Conservation (phyloP, 2,329 filamentous ascomycete genomes). For the Aphanocladium album region DNA sequence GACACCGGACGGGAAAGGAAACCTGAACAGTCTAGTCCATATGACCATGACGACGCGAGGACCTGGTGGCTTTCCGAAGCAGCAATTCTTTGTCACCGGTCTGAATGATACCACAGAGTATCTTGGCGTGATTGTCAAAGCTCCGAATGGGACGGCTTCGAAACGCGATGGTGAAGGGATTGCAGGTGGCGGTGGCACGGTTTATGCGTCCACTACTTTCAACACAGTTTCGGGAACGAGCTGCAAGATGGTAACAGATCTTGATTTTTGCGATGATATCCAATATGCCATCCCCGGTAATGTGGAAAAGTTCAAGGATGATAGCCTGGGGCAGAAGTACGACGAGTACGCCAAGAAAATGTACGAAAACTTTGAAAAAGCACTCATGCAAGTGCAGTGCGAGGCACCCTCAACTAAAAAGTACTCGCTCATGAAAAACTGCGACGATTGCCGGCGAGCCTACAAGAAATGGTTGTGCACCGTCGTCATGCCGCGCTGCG, state of each 20-base stretch:
- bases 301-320: slow-evolving; percentile 54
- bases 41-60: slow-evolving; percentile 67
- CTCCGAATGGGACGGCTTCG: slow-evolving; percentile 42
- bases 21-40: slow-evolving; percentile 41
- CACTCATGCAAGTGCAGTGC: slow-evolving; percentile 79
- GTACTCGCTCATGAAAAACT: slow-evolving; percentile 77
- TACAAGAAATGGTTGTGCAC: slow-evolving; percentile 97
- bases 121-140: slow-evolving; percentile 65
- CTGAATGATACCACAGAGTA: slow-evolving; percentile 71
- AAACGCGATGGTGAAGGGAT: slow-evolving; percentile 31
- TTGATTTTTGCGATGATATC: slow-evolving; percentile 83
- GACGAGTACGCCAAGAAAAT: slow-evolving; percentile 66
- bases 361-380: slow-evolving; percentile 75
- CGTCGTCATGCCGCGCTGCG: slow-evolving; percentile 86
- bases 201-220: slow-evolving; percentile 70
- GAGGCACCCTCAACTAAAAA: slow-evolving; percentile 66
- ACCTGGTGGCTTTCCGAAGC: slow-evolving; percentile 63
- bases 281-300: slow-evolving; percentile 91
- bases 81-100: slow-evolving; percentile 79
- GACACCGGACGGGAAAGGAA: slow-evolving; percentile 43
- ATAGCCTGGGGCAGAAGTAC: slow-evolving; percentile 65
- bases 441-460: slow-evolving; percentile 67
- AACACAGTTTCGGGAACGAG: slow-evolving; percentile 74
- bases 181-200: slow-evolving; percentile 67
- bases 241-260: slow-evolving; percentile 79